Evolutionary conservation across 1,139 yeast genomes (phyloP).

Genomic region (Magnusiomyces magnusii): DNA sequence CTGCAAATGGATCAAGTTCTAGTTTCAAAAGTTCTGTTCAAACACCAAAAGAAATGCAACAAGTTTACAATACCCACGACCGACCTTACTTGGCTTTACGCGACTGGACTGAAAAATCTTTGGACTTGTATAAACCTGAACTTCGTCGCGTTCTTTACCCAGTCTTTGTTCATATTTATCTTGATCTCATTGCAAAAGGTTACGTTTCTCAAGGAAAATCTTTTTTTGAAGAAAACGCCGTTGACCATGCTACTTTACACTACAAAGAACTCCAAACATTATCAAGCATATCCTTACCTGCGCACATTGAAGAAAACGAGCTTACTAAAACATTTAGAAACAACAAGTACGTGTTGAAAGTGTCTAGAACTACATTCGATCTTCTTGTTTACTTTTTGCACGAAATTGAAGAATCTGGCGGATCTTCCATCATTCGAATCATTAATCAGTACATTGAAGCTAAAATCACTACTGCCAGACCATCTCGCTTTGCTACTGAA

Average conservation of each 20-base stretch:
- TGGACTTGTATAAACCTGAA: conserved; percentile 90
- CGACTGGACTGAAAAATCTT: conserved; percentile 86
- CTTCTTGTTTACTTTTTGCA: conserved; percentile 77
- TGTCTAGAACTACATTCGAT: conserved; percentile 84
- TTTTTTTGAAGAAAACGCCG: conserved; percentile 67
- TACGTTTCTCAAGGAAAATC: conserved; percentile 54
- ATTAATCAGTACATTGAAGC: conserved; percentile 83
- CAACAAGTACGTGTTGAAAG: conserved; percentile 65
- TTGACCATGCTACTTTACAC: conserved; percentile 70
- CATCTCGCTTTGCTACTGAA: conserved; percentile 30
- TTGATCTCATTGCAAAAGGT: conserved; percentile 65
- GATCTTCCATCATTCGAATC: conserved; percentile 74
- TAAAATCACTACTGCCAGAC: conserved; percentile 39
- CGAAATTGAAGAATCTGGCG: conserved; percentile 91
- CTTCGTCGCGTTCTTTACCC: conserved; percentile 80
- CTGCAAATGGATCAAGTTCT: neutral
- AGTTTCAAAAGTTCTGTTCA: neutral
- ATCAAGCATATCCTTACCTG: conserved; percentile 67
- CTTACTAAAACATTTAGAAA: conserved; percentile 67
- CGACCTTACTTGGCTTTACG: conserved; percentile 74
- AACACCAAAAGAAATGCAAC: conserved; percentile 1
- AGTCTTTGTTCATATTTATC: conserved; percentile 77
- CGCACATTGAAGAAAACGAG: conserved; percentile 76
- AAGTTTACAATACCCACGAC: conserved; percentile 6
- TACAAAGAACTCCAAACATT: conserved; percentile 67